A percentile compares a stretch with the other conserved stretches of the same genome.
phyloP scores from a whole-genome alignment of 352 stramenopile genomes.

The Poterioochromonas sp. region DNA sequence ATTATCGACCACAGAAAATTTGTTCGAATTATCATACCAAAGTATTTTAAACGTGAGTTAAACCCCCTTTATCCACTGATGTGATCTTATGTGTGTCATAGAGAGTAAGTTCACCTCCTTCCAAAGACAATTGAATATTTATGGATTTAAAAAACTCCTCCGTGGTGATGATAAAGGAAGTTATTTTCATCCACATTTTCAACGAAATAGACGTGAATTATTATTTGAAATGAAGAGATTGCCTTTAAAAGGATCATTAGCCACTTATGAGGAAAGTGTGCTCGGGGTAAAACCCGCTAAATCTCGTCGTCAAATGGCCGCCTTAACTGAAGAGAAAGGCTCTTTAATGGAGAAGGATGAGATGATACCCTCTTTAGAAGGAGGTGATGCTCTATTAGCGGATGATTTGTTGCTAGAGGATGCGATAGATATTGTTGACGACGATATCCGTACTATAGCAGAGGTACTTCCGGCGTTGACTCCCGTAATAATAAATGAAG shows the following conservation, averaged over 20 bases:
- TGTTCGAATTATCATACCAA: background rate
- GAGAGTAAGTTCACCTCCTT: slow-evolving; percentile 58
- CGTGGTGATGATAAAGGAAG: slow-evolving; percentile 62
- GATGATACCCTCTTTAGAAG: too few species aligned
- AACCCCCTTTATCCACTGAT: slow-evolving; percentile 31
- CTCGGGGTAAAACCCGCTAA: too few species aligned
- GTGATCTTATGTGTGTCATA: slow-evolving; percentile 41
- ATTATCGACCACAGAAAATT: background rate
- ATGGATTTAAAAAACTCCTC: slow-evolving; percentile 66
- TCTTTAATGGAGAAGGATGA: too few species aligned
- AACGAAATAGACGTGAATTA: slow-evolving; percentile 55
- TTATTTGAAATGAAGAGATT: slow-evolving; percentile 50
- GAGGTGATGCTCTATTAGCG: too few species aligned
- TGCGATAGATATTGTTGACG: too few species aligned
- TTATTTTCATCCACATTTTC: slow-evolving; percentile 69
- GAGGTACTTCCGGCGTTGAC: too few species aligned
- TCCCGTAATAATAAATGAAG: too few species aligned
- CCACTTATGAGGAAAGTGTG: background rate
- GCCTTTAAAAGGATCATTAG: background rate
- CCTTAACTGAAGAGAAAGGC: too few species aligned
- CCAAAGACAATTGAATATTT: slow-evolving; percentile 70
- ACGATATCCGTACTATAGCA: too few species aligned
- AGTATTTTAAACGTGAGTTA: slow-evolving; percentile 23
- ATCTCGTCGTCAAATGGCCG: too few species aligned
- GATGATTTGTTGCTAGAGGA: too few species aligned